Evolutionary conservation across 1,139 yeast genomes (phyloP), one percentile per base, ranked within the genome.

Genomic region (Debaryomyces coudertii): DNA sequence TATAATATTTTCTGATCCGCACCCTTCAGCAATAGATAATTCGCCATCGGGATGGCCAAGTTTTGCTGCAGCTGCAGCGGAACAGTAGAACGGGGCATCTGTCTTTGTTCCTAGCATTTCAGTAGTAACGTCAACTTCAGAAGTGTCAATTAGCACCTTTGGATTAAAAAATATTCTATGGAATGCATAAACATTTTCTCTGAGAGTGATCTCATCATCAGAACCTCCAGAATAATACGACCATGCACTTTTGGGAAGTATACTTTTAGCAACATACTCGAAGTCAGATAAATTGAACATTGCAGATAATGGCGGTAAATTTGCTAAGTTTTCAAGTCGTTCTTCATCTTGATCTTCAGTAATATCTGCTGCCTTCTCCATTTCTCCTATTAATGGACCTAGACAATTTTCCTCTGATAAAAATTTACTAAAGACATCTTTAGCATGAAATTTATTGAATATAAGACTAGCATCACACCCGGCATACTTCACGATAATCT

Each of bases 141-240:
- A 58, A 11, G 82, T 90, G 56, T 87, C 87, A 4, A 87, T 86
- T 45, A 90, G 70, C 9, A 89, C 75, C 47, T 77, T 75, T 20
- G 97, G 96, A 50, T 84, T 82, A 73, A 90, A 89, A 70, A 85
- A 89, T 44, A 89, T 78, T 47, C 95, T 76, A 55, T 85, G 92
- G 67, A 77, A 90, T 1, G 95, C 92, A 49, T 82, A 73, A 60
- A 88, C 95, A 68, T 90, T 90, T 61, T 89, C 96, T 53, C 96
- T 77, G 64, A 87, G 64, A 1, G 95, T 76, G 52, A 90, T 79
- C 66, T 90, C 96, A 63, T 90, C 96, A 61, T 89, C 96, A n/a
- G 93, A 76, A 11, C 90, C 97, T 25, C 90, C 83, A 1, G 92
- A 83, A 63, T 87, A 90, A 65, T 90, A 90, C 6, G 90, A 90